Evolutionary conservation across 441 rosid genomes (phyloP), one percentile per base, ranked within the genome.

Genomic region (Bocquillonia castaneifolia): DNA sequence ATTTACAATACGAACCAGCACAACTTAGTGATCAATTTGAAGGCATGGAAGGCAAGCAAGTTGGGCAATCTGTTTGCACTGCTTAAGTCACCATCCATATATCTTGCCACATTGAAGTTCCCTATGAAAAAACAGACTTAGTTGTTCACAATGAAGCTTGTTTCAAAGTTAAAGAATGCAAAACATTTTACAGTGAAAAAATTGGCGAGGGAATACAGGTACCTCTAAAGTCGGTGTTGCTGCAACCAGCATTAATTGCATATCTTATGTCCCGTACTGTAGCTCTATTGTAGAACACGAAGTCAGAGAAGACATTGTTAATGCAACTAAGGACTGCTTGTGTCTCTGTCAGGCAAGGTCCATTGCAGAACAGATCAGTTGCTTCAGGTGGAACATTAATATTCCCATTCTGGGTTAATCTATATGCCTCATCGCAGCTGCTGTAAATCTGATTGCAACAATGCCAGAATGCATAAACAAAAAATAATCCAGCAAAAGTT

Each of bases 271-370:
- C 85, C 17, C 74, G 56, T 0, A 83, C 78, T 0, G 82, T 81
- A 63, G 89, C 88, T 2, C 66, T 77, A 66, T 86, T 85, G 39
- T 64, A 56, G 71, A 86, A 88, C 2, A 70, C 53, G 71, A 85
- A 86, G 71, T 74, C 67, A 22, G 89, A 83, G 44, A 82, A 70
- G 40, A 78, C 25, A 23, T 56, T 64, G 47, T 86, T 79, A 12
- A 88, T 73, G 25, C 94, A 88, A 48, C 67, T 62, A 18, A 88
- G 88, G 51, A 85, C 83, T 29, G 63, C 60, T 10, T 76, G 78
- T 23, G 90, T 86, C 80, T 88, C 89, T 0, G 68, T 74, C 0
- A 79, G 28, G 68, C 89, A 88, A 67, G 89, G 88, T 57, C 87
- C 87, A 0, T 64, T 63, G 68, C 91, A 86, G 84, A 84, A 82